These are phyloP conservation scores for Magnolia sinica DNA, from an alignment of 164 flowering plant species.

Conservation along the genomic window DNA sequence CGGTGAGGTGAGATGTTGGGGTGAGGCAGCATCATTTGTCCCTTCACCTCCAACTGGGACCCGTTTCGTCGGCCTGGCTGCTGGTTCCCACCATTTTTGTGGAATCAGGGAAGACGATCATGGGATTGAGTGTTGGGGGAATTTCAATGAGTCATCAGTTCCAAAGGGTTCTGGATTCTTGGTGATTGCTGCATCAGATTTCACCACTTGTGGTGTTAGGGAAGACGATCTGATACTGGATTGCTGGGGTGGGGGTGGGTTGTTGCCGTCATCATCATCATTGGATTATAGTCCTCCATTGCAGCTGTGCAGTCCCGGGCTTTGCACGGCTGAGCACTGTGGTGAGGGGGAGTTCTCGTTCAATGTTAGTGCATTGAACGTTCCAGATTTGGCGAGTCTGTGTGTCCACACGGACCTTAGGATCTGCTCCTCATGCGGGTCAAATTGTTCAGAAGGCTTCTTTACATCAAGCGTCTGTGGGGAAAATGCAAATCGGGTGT, in stretches of 20 bases:
- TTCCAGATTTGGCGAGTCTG: conserved; percentile 64
- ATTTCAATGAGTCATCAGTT: conserved; percentile 45
- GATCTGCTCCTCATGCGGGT: conserved; percentile 78
- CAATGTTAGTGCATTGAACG: conserved; percentile 74
- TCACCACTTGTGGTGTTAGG: conserved; percentile 67
- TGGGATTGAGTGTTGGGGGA: conserved; percentile 86
- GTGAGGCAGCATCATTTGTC: conserved; percentile 22
- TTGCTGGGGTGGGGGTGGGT: conserved; percentile 61
- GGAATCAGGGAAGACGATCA: conserved; percentile 77
- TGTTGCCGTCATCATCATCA: conserved; percentile 13
- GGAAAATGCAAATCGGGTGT: conserved; percentile 57
- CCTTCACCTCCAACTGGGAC: conserved; percentile 30
- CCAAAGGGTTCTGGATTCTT: conserved; percentile 70
- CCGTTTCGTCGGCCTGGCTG: conserved; percentile 55
- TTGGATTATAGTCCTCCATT: conserved; percentile 65
- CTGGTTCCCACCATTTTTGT: conserved; percentile 72
- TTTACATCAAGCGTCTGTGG: conserved; percentile 73
- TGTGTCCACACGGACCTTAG: conserved; percentile 56
- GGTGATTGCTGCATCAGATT: conserved; percentile 73
- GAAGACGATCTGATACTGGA: conserved; percentile 76
- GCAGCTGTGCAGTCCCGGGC: conserved; percentile 82
- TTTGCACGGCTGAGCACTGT: conserved; percentile 53
- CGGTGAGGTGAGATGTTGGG: conserved; percentile 69
- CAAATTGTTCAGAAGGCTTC: conserved; percentile 59
- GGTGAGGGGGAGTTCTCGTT: conserved; percentile 54